Evolutionary conservation across 495 filamentous ascomycete genomes (phyloP).

Genomic region (Hypoxylon perforatum): DNA sequence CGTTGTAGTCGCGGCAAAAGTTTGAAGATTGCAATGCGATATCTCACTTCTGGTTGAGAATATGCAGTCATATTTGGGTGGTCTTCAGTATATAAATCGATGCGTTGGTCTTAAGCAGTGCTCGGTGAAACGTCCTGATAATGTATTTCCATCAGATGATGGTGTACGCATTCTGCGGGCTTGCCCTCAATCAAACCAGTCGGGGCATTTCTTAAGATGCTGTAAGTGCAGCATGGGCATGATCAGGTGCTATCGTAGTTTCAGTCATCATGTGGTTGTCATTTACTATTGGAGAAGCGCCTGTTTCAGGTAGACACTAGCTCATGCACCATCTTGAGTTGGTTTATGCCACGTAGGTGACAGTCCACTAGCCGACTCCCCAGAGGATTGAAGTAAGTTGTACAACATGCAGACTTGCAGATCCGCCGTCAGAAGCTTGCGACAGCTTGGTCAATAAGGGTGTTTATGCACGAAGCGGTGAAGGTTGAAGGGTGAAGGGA

Average conservation of each 20-base stretch:
- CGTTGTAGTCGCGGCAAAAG: neutral
- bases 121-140: neutral
- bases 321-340: conserved; percentile 26
- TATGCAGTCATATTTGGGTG: conserved; percentile 33
- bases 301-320: conserved; percentile 45
- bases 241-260: conserved; percentile 40
- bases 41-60: conserved; percentile 19
- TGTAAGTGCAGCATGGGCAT: conserved; percentile 34
- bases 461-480: conserved; percentile 38
- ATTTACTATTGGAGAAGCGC: conserved; percentile 36
- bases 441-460: conserved; percentile 12
- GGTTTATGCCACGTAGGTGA: conserved; percentile 42
- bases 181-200: conserved; percentile 29
- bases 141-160: conserved; percentile 37
- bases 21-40: conserved; percentile 5
- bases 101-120: conserved; percentile 11
- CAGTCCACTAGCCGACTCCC: conserved; percentile 16
- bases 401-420: conserved; percentile 22
- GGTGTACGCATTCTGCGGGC: conserved; percentile 15
- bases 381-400: conserved; percentile 12
- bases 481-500: conserved; percentile 2
- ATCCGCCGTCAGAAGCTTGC: conserved; percentile 15
- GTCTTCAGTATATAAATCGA: conserved; percentile 23
- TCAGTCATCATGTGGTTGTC: conserved; percentile 28
- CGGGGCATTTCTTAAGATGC: conserved; percentile 25